These are phyloP conservation scores for Rhododendron vialii DNA, from an alignment of 148 eudicot genomes.

Conservation along the genomic window DNA sequence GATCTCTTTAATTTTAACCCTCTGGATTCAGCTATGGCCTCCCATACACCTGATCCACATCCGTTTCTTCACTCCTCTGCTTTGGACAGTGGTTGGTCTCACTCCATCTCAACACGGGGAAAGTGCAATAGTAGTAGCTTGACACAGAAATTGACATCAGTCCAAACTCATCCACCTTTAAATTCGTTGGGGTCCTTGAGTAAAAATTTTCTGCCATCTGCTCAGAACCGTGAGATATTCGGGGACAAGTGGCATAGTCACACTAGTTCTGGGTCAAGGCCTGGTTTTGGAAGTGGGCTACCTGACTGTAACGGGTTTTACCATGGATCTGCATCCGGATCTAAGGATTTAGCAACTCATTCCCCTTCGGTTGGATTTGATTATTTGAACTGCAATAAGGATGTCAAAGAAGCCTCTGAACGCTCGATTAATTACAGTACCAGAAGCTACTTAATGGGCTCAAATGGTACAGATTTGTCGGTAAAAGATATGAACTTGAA, in stretches of 20 bases:
- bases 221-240: slow-evolving; percentile 34
- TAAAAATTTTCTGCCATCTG: slow-evolving; percentile 32
- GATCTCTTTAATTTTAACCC: slow-evolving; percentile 24
- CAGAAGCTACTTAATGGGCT: slow-evolving; percentile 24
- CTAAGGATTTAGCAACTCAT: slow-evolving; percentile 22
- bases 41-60: slow-evolving; percentile 34
- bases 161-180: slow-evolving; percentile 37
- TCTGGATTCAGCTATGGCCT: slow-evolving; percentile 22
- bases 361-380: slow-evolving; percentile 34
- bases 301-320: slow-evolving; percentile 38
- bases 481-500: slow-evolving; percentile 47
- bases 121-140: slow-evolving; percentile 30
- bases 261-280: slow-evolving; percentile 27
- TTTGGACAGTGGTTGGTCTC: slow-evolving; percentile 42
- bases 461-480: slow-evolving; percentile 30
- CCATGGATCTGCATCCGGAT: slow-evolving; percentile 40
- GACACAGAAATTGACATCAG: slow-evolving; percentile 34
- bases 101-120: slow-evolving; percentile 37
- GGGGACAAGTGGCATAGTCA: slow-evolving; percentile 36
- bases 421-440: slow-evolving; percentile 14
- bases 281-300: slow-evolving; percentile 26
- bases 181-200: slow-evolving; percentile 29
- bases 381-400: slow-evolving; percentile 32
- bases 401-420: slow-evolving; percentile 23
- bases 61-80: slow-evolving; percentile 37